Conservation (phyloP, 352 stramenopile genomes). For the Thraustotheca clavata region DNA sequence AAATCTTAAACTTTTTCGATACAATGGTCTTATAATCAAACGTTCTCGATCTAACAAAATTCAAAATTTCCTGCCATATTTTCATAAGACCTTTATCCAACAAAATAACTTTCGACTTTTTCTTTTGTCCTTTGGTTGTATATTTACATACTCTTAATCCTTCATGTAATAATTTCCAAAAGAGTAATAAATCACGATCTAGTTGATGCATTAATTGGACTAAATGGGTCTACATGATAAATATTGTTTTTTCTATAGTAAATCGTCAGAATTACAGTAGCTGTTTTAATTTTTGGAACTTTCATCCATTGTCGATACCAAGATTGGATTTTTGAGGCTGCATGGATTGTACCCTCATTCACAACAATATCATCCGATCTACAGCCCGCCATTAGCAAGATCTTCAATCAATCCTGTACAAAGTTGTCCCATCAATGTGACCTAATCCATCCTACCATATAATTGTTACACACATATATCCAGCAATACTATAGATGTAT, state of each 20-base stretch:
- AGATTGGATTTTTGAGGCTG: background rate
- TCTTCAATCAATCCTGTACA: background rate
- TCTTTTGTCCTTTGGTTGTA: background rate
- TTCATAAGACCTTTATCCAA: background rate
- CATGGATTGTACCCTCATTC: background rate
- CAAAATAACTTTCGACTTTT: conserved; percentile 10
- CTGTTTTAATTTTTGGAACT: background rate
- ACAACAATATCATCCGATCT: background rate
- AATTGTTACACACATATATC: background rate
- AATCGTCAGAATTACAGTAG: background rate
- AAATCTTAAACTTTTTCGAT: background rate
- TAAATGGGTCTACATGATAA: background rate
- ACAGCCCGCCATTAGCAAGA: background rate
- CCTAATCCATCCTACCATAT: background rate
- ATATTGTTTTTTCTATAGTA: background rate
- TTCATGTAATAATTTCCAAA: conserved; percentile 17
- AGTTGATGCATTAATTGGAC: conserved; percentile 5
- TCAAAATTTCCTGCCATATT: background rate
- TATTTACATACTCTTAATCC: conserved; percentile 8
- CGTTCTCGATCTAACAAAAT: conserved; percentile 6
- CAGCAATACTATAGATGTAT: background rate
- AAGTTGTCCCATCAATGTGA: background rate
- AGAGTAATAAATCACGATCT: conserved; percentile 8
- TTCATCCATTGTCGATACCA: background rate
- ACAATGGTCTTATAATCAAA: background rate